phyloP scores from a whole-genome alignment of 2,329 filamentous ascomycete species.

The Microsporum audouinii region DNA sequence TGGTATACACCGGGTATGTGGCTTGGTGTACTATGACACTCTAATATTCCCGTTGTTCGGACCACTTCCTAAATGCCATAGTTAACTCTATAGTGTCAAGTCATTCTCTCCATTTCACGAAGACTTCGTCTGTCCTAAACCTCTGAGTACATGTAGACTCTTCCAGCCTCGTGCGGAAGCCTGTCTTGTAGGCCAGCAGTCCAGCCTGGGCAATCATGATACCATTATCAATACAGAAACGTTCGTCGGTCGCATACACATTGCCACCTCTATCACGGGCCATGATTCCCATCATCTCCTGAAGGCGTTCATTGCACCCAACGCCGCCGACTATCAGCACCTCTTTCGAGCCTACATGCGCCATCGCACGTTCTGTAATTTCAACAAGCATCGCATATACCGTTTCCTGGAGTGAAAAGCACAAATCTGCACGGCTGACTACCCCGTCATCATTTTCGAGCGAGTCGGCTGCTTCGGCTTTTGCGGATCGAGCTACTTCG shows the following conservation, averaged over 20 bases:
- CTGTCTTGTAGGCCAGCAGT: constrained; percentile 69
- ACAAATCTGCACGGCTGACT: constrained; percentile 68
- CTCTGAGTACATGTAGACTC: constrained; percentile 78
- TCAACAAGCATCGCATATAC: constrained; percentile 96
- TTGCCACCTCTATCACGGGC: constrained; percentile 75
- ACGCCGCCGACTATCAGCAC: constrained; percentile 96
- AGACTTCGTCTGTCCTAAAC: constrained; percentile 72
- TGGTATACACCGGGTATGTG: too few relatives aligned
- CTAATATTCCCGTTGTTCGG: too few relatives aligned
- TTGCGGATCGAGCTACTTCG: not conserved
- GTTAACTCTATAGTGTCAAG: not conserved
- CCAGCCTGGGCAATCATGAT: constrained; percentile 99
- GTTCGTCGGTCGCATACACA: constrained; percentile 89
- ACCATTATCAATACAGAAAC: constrained; percentile 97
- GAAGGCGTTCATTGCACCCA: constrained; percentile 83
- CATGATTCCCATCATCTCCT: constrained; percentile 99
- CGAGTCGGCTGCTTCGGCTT: constrained; percentile 15
- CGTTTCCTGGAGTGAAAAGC: constrained; percentile 91
- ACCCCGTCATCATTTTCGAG: constrained; percentile 21
- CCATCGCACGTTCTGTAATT: constrained; percentile 97
- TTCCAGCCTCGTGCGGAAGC: constrained; percentile 62
- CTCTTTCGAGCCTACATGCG: constrained; percentile 81
- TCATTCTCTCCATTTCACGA: constrained; percentile 63
- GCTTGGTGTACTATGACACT: too few relatives aligned
- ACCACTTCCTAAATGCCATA: not conserved